phyloP scores from a whole-genome alignment of 2,329 filamentous ascomycete species.

The Niveomyces coronatus region DNA sequence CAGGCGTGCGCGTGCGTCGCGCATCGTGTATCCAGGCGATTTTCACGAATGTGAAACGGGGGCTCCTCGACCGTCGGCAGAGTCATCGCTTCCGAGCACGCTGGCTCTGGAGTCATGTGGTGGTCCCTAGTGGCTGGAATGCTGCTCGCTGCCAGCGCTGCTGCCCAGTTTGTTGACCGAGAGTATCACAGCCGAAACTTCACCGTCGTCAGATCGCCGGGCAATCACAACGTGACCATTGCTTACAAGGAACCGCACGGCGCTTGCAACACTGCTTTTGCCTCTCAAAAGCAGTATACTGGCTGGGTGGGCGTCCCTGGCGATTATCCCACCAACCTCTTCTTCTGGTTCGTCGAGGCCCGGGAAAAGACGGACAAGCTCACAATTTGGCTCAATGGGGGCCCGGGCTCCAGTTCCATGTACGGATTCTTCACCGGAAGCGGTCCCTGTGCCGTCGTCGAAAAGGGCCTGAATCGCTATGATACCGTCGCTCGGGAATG shows the following conservation, averaged over 20 bases:
- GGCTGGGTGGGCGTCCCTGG: constrained; percentile 58
- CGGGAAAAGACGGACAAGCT: constrained; percentile 31
- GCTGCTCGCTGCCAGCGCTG: constrained; percentile 13
- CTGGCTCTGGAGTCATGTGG: no score
- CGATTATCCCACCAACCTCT: constrained; percentile 39
- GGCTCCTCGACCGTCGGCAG: not conserved
- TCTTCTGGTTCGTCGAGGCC: constrained; percentile 41
- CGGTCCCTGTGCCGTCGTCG: constrained; percentile 42
- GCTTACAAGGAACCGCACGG: constrained; percentile 53
- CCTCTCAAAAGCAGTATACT: constrained; percentile 56
- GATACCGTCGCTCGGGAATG: constrained; percentile 48
- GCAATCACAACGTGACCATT: constrained; percentile 54
- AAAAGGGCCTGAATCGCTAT: constrained; percentile 36
- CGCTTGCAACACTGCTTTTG: constrained; percentile 55
- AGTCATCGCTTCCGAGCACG: not conserved
- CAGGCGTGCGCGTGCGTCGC: not conserved
- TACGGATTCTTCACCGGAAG: constrained; percentile 52
- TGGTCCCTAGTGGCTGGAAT: constrained; percentile 7
- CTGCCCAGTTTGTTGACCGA: constrained; percentile 25
- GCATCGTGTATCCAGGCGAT: no score
- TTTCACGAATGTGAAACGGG: no score
- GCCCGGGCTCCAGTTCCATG: constrained; percentile 55
- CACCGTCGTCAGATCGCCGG: constrained; percentile 49
- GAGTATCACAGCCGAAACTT: constrained; percentile 28
- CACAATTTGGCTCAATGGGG: constrained; percentile 58